Evolutionary conservation across 2,329 filamentous ascomycete genomes (phyloP), one percentile per base, ranked within the genome.

Genomic region (Epichloe aotearoae): DNA sequence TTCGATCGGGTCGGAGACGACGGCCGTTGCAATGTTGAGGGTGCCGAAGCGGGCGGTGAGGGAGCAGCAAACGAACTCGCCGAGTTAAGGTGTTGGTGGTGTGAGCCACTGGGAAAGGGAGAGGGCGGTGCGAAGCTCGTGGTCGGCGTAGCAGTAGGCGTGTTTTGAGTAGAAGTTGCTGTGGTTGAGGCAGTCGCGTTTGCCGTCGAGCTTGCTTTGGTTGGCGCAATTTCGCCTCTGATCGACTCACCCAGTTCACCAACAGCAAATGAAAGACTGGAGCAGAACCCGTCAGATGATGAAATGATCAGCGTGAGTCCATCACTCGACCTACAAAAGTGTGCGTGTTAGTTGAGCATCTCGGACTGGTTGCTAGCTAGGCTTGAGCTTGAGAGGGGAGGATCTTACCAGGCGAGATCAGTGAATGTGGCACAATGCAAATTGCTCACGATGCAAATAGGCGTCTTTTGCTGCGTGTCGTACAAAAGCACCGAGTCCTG

Each of bases 231-330:
- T 48, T 88, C 82, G 34, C 83, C 84, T 8, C 81, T 83, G 64
- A 94, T 94, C 5, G 82, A 70, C 56, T 91, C 83, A 12, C 93
- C 93, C 1, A 98, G 73, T 65, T 98, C 93, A 8, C 88, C 87
- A 2, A 85, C 73, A 1, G 79, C 69, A 62, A 98, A 98, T 0
- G 89, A 86, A 5, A 98, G 73, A 0, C 87, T 85, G 0, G 93
- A 98, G 66, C 93, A 98, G 71, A 97, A 98, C 0, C 93, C 93
- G 66, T 98, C 93, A 0, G 93, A 96, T 0, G 93, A 98, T n/a
- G 89, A 93, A 71, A 98, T 94, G 47, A 98, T 75, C 20, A 98
- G 72, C 1, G 73, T 74, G 33, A 68, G 59, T 36, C 75, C 75
- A 52, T 78, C 74, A 49, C 65, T 73, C 43, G 74, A 73, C 72